phyloP scores from a whole-genome alignment of 1,139 yeast species.

The Diutina neorugosa region DNA sequence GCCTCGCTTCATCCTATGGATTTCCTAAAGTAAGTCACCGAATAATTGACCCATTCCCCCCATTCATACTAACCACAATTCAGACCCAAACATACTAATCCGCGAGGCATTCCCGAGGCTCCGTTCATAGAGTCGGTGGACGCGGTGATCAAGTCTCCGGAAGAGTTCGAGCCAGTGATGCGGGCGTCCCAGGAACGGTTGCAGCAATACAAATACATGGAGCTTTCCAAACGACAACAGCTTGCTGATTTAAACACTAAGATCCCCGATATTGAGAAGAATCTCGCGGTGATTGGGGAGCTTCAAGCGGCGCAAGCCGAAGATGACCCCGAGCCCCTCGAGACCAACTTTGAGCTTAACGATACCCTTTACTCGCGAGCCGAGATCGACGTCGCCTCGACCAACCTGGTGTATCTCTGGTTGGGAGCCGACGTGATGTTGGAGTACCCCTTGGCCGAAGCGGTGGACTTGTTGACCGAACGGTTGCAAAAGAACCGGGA shows the following conservation, averaged over 20 bases:
- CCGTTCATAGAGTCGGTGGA: conserved; percentile 85
- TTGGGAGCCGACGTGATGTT: conserved; percentile 97
- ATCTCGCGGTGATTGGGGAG: conserved; percentile 58
- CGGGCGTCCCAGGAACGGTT: conserved; percentile 66
- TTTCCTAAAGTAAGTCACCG: not conserved
- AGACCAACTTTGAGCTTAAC: conserved; percentile 77
- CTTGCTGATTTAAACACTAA: conserved; percentile 55
- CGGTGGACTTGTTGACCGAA: conserved; percentile 51
- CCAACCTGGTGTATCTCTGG: conserved; percentile 68
- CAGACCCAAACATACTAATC: conserved; percentile 48
- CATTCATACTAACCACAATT: conserved; percentile 14
- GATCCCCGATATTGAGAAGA: conserved; percentile 84
- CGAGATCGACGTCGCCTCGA: conserved; percentile 36
- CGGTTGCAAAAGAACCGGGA: conserved; percentile 54
- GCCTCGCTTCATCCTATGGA: not conserved
- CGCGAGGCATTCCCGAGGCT: conserved; percentile 94
- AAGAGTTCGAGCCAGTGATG: conserved; percentile 61
- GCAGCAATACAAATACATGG: conserved; percentile 80
- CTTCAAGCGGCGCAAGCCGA: conserved; percentile 30
- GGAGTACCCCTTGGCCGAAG: conserved; percentile 86
- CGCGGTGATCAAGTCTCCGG: conserved; percentile 52
- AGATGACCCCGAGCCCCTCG: conserved; percentile 30
- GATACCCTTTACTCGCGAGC: conserved; percentile 89
- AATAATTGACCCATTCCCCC: not conserved
- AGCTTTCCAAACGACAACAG: conserved; percentile 63